Evolutionary conservation across 2,329 filamentous ascomycete genomes (phyloP).

Genomic region (Bipolaris victoriae): DNA sequence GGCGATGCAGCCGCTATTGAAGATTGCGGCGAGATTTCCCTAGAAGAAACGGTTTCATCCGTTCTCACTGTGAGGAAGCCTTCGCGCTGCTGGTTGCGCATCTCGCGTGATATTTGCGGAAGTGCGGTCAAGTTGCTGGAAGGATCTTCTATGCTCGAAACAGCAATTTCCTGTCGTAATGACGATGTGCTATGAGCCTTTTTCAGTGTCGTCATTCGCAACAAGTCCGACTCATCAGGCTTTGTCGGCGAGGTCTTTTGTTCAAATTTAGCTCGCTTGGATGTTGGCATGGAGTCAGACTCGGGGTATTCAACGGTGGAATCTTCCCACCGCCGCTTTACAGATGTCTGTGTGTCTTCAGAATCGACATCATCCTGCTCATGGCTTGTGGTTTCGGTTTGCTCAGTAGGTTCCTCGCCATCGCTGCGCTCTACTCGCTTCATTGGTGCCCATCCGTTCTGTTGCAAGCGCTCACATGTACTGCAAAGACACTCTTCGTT

Average conservation of each 20-base stretch:
- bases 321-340: slow-evolving; percentile 39
- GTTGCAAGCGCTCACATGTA: slow-evolving; percentile 76
- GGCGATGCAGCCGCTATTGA: slow-evolving; percentile 36
- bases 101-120: slow-evolving; percentile 28
- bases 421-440: slow-evolving; percentile 46
- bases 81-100: slow-evolving; percentile 43
- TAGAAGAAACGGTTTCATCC: slow-evolving; percentile 38
- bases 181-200: slow-evolving; percentile 44
- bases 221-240: slow-evolving; percentile 19
- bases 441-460: slow-evolving; percentile 80
- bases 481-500: slow-evolving; percentile 94
- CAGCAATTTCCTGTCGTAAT: slow-evolving; percentile 37
- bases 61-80: slow-evolving; percentile 38
- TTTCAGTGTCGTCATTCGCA: slow-evolving; percentile 37
- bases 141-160: slow-evolving; percentile 44
- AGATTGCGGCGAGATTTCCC: slow-evolving; percentile 39
- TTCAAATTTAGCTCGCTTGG: slow-evolving; percentile 22
- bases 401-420: slow-evolving; percentile 26
- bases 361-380: slow-evolving; percentile 1
- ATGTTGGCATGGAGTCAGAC: slow-evolving; percentile 20
- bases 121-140: slow-evolving; percentile 23
- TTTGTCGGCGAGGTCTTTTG: slow-evolving; percentile 22
- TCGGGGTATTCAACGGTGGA: slow-evolving; percentile 21
- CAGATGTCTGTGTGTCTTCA: slow-evolving; percentile 19
- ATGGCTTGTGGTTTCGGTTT: slow-evolving; percentile 13